Evolutionary conservation across 148 eudicot species (phyloP).

Genomic region (Chenopodium quinoa): DNA sequence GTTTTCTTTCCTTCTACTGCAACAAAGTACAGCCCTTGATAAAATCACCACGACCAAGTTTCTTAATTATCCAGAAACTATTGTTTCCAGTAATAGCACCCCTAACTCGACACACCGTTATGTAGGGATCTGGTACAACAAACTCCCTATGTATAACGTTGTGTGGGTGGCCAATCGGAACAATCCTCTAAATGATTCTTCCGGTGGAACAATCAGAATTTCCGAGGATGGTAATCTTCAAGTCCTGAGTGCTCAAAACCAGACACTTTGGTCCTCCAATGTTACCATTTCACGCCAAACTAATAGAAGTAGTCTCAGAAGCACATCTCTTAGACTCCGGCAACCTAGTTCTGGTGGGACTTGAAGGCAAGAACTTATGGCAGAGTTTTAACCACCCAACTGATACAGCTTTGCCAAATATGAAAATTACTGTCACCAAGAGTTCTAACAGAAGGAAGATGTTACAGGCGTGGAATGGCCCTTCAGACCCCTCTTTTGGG

Average conservation of each 20-base stretch:
- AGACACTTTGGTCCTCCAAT: slow-evolving; percentile 51
- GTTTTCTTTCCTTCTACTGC: neutral
- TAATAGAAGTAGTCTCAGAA: slow-evolving; percentile 15
- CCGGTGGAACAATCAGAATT: slow-evolving; percentile 16
- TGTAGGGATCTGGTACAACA: slow-evolving; percentile 33
- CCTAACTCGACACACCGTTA: slow-evolving; percentile 16
- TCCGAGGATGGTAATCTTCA: slow-evolving; percentile 30
- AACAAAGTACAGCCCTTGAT: slow-evolving; percentile 15
- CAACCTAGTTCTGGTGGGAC: slow-evolving; percentile 41
- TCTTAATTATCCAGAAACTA: slow-evolving; percentile 22
- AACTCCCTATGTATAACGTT: slow-evolving; percentile 12
- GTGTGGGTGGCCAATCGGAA: neutral
- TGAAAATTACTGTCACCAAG: slow-evolving; percentile 28
- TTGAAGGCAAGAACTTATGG: slow-evolving; percentile 38
- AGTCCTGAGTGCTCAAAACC: slow-evolving; percentile 32
- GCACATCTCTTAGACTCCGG: slow-evolving; percentile 55
- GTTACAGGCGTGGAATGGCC: slow-evolving; percentile 25
- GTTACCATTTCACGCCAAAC: neutral
- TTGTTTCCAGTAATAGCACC: slow-evolving; percentile 30
- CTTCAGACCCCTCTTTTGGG: slow-evolving; percentile 27
- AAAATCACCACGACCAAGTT: slow-evolving; percentile 13
- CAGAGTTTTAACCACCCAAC: slow-evolving; percentile 28
- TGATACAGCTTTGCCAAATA: slow-evolving; percentile 44
- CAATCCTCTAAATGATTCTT: slow-evolving; percentile 22
- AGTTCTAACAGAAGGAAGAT: slow-evolving; percentile 8